Evolutionary conservation across 345 rosid species (phyloP).

Genomic region (Anacardium occidentale): DNA sequence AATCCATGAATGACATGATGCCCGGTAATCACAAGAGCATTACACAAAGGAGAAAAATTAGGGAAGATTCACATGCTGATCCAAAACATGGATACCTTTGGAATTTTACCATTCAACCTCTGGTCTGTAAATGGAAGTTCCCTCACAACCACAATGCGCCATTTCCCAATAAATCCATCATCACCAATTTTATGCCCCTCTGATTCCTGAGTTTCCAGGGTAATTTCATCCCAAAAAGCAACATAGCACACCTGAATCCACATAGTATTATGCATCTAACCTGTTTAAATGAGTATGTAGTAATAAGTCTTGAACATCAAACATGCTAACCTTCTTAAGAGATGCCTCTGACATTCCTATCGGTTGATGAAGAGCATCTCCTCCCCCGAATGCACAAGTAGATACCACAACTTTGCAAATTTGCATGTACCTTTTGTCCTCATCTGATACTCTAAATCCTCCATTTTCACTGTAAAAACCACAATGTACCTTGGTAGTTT

Average conservation of each 20-base stretch:
- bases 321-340: constrained; percentile 56
- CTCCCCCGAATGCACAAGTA: constrained; percentile 97
- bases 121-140: constrained; percentile 89
- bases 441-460: constrained; percentile 64
- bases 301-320: constrained; percentile 13
- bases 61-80: background rate
- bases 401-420: constrained; percentile 68
- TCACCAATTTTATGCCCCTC: constrained; percentile 56
- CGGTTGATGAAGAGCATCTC: constrained; percentile 93
- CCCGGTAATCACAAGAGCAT: background rate
- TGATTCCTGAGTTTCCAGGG: constrained; percentile 64
- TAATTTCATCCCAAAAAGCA: constrained; percentile 94
- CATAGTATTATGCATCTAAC: constrained; percentile 19
- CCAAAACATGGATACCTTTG: constrained; percentile 56
- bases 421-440: constrained; percentile 65
- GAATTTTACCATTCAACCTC: constrained; percentile 94
- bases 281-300: constrained; percentile 3
- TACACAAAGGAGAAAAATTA: background rate
- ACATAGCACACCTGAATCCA: constrained; percentile 84
- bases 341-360: constrained; percentile 80
- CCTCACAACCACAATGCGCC: constrained; percentile 77
- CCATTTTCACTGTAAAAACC: constrained; percentile 83
- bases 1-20: constrained; percentile 4
- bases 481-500: constrained; percentile 64
- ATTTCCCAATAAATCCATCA: constrained; percentile 65